These are phyloP conservation scores for Ogataea paradorogensis DNA, from an alignment of 805 yeast genomes.

Conservation along the genomic window DNA sequence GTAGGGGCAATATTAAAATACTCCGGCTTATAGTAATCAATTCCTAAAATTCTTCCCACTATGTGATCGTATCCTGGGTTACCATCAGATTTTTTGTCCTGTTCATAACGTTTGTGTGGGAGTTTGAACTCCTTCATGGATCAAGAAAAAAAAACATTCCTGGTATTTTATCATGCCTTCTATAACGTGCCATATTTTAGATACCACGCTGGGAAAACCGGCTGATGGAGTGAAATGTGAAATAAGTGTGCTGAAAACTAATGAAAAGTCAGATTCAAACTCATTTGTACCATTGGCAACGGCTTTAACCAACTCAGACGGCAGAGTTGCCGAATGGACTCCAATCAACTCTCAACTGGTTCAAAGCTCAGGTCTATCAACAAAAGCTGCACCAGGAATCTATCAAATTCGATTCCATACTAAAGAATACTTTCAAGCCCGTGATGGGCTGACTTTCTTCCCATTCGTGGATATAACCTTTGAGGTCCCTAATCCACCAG, in stretches of 20 bases:
- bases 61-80: not conserved
- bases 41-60: slow-evolving; percentile 28
- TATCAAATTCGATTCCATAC: slow-evolving; percentile 79
- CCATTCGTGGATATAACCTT: slow-evolving; percentile 85
- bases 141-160: not conserved
- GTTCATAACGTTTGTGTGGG: not conserved
- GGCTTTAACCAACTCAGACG: slow-evolving; percentile 74
- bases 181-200: slow-evolving; percentile 86
- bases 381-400: slow-evolving; percentile 52
- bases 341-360: slow-evolving; percentile 26
- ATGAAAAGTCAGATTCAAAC: not conserved
- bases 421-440: slow-evolving; percentile 53
- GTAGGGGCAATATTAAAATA: slow-evolving; percentile 36
- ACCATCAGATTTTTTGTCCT: slow-evolving; percentile 2
- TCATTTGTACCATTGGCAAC: slow-evolving; percentile 52
- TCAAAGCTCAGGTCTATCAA: slow-evolving; percentile 36
- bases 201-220: slow-evolving; percentile 81
- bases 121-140: not conserved
- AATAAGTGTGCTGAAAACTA: slow-evolving; percentile 39
- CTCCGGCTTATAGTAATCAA: slow-evolving; percentile 34
- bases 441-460: slow-evolving; percentile 59
- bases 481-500: slow-evolving; percentile 62
- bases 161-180: slow-evolving; percentile 37
- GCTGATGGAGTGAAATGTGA: slow-evolving; percentile 74
- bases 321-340: slow-evolving; percentile 70